Conservation (phyloP, 768 basidiomycete genomes). For the Polyporus arcularius region DNA sequence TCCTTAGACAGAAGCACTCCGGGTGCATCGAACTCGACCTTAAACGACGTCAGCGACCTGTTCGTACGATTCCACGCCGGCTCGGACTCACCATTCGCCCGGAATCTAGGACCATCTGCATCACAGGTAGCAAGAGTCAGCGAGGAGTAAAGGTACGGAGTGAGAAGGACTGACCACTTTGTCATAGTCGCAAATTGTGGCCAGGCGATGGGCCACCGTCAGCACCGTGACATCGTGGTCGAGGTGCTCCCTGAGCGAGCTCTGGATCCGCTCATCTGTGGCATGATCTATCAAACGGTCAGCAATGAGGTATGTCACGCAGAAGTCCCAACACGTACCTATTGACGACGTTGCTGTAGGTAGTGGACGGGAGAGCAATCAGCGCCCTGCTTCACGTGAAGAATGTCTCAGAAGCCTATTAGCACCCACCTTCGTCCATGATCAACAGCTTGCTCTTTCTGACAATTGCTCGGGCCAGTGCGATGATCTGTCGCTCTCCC, state of each 20-base stretch:
- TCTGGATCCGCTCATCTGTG: conserved; percentile 57
- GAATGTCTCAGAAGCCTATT: not conserved
- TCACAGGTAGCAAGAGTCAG: not conserved
- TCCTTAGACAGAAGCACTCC: conserved; percentile 45
- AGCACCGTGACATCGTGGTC: conserved; percentile 47
- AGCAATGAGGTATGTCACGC: not conserved
- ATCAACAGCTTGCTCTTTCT: conserved; percentile 56
- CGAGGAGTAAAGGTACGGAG: not conserved
- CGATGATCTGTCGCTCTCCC: conserved; percentile 60
- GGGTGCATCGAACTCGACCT: conserved; percentile 54
- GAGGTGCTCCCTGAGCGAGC: conserved; percentile 49
- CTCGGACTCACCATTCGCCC: conserved; percentile 34
- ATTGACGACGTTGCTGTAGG: conserved; percentile 45
- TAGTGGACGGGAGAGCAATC: not conserved
- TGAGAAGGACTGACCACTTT: conserved; percentile 41
- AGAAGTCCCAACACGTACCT: conserved; percentile 22
- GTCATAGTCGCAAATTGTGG: conserved; percentile 61
- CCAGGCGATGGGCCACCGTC: conserved; percentile 59
- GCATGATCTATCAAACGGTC: conserved; percentile 43
- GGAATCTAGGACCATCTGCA: conserved; percentile 40
- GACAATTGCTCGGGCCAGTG: conserved; percentile 58
- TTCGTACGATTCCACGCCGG: not conserved
- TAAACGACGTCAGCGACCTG: not conserved
- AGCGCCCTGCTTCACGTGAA: not conserved
- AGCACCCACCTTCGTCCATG: conserved; percentile 46